Percentiles rank a stretch among this genome's conserved stretches.
Conservation (phyloP, 257 asterid genomes). For the Fraxinus cuspidata region DNA sequence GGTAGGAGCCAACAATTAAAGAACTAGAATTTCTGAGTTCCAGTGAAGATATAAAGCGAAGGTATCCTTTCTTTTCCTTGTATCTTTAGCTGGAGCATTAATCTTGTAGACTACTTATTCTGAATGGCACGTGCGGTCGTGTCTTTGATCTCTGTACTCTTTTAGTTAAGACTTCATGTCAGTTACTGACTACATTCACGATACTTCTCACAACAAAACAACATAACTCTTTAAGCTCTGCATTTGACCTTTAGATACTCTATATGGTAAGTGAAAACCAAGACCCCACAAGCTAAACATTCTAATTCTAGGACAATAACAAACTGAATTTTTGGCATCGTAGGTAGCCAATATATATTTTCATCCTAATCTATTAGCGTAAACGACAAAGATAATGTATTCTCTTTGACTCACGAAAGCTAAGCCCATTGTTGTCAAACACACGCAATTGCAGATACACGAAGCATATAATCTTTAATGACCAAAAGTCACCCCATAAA, state of each 20-base stretch:
- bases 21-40: not conserved
- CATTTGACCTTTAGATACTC: conserved; percentile 15
- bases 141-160: not conserved
- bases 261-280: conserved; percentile 13
- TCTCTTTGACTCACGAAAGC: not conserved
- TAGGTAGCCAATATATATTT: not conserved
- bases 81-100: not conserved
- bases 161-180: conserved; percentile 1
- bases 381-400: conserved; percentile 12
- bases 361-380: not conserved
- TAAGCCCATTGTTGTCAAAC: conserved; percentile 10
- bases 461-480: conserved; percentile 18
- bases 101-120: not conserved
- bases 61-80: not conserved
- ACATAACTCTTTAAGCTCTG: conserved; percentile 10
- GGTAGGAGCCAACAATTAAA: not conserved
- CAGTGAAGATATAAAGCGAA: not conserved
- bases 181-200: not conserved
- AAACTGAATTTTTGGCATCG: not conserved
- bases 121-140: not conserved
- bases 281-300: conserved; percentile 5
- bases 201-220: conserved; percentile 6
- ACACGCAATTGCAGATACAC: conserved; percentile 10
- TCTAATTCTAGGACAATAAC: conserved; percentile 12
- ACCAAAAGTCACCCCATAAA: conserved; percentile 21